phyloP scores from a whole-genome alignment of 2,329 filamentous ascomycete genomes.

The Epicoccum sorghinum region DNA sequence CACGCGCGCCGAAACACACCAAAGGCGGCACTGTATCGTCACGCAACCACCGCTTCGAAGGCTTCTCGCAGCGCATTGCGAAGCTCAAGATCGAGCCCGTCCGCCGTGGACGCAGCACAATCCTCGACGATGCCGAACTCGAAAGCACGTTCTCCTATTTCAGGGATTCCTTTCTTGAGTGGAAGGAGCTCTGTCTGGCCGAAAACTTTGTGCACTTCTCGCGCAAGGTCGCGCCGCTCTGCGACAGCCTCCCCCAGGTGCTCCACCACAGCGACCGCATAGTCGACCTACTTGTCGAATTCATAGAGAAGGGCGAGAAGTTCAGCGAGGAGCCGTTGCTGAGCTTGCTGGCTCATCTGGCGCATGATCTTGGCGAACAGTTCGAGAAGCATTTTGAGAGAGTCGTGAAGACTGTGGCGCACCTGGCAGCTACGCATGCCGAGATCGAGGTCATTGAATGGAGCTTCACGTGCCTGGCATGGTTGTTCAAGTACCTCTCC shows the following conservation, averaged over 20 bases:
- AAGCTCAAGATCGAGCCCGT: constrained; percentile 94
- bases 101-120: constrained; percentile 83
- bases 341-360: constrained; percentile 87
- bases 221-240: constrained; percentile 75
- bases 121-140: constrained; percentile 79
- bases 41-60: constrained; percentile 88
- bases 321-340: constrained; percentile 85
- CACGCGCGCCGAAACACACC: constrained; percentile 64
- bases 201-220: constrained; percentile 79
- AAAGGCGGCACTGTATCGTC: constrained; percentile 75
- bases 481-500: constrained; percentile 96
- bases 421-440: constrained; percentile 76
- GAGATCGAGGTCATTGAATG: constrained; percentile 94
- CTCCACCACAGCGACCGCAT: constrained; percentile 89
- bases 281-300: constrained; percentile 74
- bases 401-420: constrained; percentile 75
- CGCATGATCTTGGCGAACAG: constrained; percentile 84
- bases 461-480: constrained; percentile 93
- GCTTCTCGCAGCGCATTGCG: constrained; percentile 86
- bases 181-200: constrained; percentile 90
- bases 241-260: constrained; percentile 89
- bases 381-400: constrained; percentile 89
- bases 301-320: constrained; percentile 78
- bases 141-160: constrained; percentile 86
- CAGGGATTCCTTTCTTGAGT: constrained; percentile 79